Percentiles rank a stretch among this genome's conserved stretches.
Conservation (phyloP, 2,329 filamentous ascomycete genomes). For the Stachybotrys chartarum region DNA sequence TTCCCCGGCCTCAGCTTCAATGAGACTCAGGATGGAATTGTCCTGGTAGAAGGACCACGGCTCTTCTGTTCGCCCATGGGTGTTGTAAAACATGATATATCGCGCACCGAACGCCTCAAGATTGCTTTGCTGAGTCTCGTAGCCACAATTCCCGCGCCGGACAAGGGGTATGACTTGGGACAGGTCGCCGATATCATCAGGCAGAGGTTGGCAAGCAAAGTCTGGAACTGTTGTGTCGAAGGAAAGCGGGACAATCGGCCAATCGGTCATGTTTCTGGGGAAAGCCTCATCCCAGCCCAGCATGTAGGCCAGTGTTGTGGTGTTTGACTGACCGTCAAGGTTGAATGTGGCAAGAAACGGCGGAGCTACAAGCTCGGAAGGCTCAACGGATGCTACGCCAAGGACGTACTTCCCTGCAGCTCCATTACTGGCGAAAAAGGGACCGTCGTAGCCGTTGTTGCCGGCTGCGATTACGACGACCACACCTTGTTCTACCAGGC, state of each 20-base stretch:
- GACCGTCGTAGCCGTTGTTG: conserved; percentile 33
- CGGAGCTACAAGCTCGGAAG: conserved; percentile 6
- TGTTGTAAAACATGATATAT: conserved; percentile 23
- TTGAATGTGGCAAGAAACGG: conserved; percentile 19
- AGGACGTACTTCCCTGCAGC: conserved; percentile 34
- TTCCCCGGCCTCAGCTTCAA: conserved; percentile 9
- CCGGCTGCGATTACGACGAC: conserved; percentile 35
- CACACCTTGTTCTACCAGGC: conserved; percentile 31
- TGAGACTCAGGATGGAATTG: conserved; percentile 4
- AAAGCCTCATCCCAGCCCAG: conserved; percentile 9
- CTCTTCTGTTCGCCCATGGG: neutral
- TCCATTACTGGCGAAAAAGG: conserved; percentile 33
- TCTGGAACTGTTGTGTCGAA: conserved; percentile 10
- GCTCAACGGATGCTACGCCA: conserved; percentile 34
- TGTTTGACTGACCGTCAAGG: neutral
- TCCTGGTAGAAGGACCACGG: conserved; percentile 3
- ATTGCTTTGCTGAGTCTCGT: conserved; percentile 17
- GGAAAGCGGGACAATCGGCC: conserved; percentile 15
- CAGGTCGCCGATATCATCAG: conserved; percentile 29
- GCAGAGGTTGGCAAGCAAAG: conserved; percentile 32
- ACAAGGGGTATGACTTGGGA: conserved; percentile 32
- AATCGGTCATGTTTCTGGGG: conserved; percentile 6
- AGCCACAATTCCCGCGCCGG: conserved; percentile 23
- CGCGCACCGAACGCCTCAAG: conserved; percentile 16
- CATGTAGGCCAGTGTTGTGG: neutral